A percentile compares a stretch with the other conserved stretches of the same genome.
Conservation (phyloP, 805 yeast genomes). For the Yamadazyma sp. region DNA sequence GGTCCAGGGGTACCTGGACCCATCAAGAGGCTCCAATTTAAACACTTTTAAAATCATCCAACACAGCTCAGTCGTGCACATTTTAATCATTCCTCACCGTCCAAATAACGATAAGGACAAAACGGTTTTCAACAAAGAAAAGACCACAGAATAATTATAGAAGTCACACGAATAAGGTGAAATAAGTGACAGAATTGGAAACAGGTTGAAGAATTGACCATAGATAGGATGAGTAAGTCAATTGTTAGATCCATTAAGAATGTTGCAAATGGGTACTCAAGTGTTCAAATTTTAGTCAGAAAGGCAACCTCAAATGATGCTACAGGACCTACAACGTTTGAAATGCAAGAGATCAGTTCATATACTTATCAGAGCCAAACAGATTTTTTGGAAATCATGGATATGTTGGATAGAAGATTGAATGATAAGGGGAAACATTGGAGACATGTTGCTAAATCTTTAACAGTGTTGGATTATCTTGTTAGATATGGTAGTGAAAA, state of each 20-base stretch:
- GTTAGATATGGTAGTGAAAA: conserved; percentile 84
- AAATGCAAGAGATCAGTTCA: conserved; percentile 80
- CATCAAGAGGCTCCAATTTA: too few species aligned
- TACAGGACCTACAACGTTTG: conserved; percentile 74
- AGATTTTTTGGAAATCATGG: conserved; percentile 87
- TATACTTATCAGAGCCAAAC: conserved; percentile 64
- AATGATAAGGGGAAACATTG: conserved; percentile 97
- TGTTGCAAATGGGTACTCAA: conserved; percentile 83
- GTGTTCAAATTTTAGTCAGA: conserved; percentile 83
- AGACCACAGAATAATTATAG: too few species aligned
- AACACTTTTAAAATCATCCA: too few species aligned
- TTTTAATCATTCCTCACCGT: too few species aligned
- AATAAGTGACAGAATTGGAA: too few species aligned
- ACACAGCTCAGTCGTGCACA: too few species aligned
- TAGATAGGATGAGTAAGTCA: conserved; percentile 82
- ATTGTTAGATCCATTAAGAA: conserved; percentile 83
- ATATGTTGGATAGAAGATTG: conserved; percentile 85
- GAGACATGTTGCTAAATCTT: conserved; percentile 92
- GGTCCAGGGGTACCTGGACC: too few species aligned
- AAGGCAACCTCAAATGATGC: conserved; percentile 90
- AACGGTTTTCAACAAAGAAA: too few species aligned
- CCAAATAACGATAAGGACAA: too few species aligned
- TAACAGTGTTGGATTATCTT: conserved; percentile 84
- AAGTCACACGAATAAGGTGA: too few species aligned
- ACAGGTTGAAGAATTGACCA: too few species aligned